Evolutionary conservation across 805 yeast species (phyloP).

Genomic region (Myxozyma monticola): DNA sequence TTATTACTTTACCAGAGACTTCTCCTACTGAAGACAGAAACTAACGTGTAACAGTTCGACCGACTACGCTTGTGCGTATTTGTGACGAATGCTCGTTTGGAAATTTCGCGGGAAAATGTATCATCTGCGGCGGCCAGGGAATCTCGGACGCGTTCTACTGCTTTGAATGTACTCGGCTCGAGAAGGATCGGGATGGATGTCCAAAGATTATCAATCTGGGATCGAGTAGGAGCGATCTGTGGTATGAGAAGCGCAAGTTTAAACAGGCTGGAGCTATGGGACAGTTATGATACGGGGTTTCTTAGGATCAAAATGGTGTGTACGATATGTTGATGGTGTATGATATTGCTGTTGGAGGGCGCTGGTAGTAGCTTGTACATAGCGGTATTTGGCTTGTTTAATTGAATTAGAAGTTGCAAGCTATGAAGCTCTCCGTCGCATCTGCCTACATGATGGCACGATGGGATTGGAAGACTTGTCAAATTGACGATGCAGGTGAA

Average conservation of each 20-base stretch:
- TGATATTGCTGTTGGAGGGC: no score
- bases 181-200: slow-evolving; percentile 88
- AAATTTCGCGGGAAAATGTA: slow-evolving; percentile 60
- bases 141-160: slow-evolving; percentile 78
- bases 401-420: no score
- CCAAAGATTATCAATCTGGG: slow-evolving; percentile 83
- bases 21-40: neutral
- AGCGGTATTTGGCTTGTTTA: no score
- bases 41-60: slow-evolving; percentile 45
- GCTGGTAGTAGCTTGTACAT: no score
- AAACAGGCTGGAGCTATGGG: slow-evolving; percentile 11
- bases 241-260: slow-evolving; percentile 56
- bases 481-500: no score
- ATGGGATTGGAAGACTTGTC: no score
- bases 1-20: neutral
- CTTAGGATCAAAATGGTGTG: no score
- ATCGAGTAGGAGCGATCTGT: slow-evolving; percentile 65
- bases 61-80: slow-evolving; percentile 62
- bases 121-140: slow-evolving; percentile 71
- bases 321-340: no score
- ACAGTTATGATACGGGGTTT: no score
- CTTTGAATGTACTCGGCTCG: slow-evolving; percentile 75
- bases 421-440: no score
- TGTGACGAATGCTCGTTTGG: slow-evolving; percentile 89
- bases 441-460: no score